Conservation (phyloP, 1,284 basidiomycete genomes). For the Rhodotorula sp. region DNA sequence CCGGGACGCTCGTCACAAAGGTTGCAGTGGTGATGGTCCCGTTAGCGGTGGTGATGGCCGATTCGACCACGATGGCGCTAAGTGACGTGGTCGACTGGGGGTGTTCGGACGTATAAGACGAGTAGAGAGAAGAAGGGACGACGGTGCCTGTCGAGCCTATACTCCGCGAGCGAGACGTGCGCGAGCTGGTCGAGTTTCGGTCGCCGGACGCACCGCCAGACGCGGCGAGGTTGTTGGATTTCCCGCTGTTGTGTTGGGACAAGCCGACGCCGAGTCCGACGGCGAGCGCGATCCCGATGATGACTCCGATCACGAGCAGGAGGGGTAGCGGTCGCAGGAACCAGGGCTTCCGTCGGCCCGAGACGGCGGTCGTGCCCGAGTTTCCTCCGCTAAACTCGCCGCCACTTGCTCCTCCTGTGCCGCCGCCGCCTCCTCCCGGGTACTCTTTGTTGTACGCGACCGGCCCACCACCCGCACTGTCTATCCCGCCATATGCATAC, state of each 20-base stretch:
- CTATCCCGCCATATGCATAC: not conserved
- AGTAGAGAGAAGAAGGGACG: conserved; percentile 35
- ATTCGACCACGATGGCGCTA: not conserved
- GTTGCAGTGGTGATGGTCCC: not conserved
- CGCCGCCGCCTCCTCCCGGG: not conserved
- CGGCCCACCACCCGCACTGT: not conserved
- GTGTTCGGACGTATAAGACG: conserved; percentile 24
- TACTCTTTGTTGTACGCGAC: conserved; percentile 5
- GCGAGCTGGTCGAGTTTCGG: conserved; percentile 2
- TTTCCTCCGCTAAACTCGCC: conserved; percentile 1
- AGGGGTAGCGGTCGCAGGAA: conserved; percentile 32
- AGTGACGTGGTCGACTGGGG: conserved; percentile 2
- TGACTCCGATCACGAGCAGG: conserved; percentile 17
- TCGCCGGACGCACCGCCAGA: not conserved
- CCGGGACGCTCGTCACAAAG: conserved; percentile 9
- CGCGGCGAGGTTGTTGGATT: not conserved
- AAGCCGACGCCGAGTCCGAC: conserved; percentile 37
- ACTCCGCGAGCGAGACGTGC: not conserved
- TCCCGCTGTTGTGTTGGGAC: conserved; percentile 1
- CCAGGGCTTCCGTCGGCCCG: conserved; percentile 21
- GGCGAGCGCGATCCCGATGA: conserved; percentile 35
- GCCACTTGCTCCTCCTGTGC: not conserved
- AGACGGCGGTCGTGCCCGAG: conserved; percentile 24
- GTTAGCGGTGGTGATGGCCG: not conserved
- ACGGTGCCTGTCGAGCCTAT: conserved; percentile 30